Evolutionary conservation across 805 yeast genomes (phyloP).

Genomic region (Aciculoconidium aculeatum): DNA sequence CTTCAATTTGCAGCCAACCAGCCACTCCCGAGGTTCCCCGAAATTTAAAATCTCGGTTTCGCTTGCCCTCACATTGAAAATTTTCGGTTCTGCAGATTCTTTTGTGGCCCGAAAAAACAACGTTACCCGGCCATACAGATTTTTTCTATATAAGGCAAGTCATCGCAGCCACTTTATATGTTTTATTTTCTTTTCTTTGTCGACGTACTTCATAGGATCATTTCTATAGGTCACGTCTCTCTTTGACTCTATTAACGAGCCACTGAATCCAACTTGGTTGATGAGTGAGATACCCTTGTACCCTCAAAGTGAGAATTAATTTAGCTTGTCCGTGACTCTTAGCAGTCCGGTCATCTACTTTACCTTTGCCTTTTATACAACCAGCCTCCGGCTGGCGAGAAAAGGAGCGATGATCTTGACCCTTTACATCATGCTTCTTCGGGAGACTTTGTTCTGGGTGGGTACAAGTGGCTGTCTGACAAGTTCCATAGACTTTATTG

Average conservation of each 20-base stretch:
- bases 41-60: too few relatives aligned
- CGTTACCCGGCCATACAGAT: too few relatives aligned
- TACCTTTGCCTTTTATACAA: slow-evolving; percentile 20
- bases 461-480: slow-evolving; percentile 99
- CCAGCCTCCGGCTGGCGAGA: slow-evolving; percentile 12
- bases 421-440: slow-evolving; percentile 79
- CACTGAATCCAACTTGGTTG: slow-evolving; percentile 99
- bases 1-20: too few relatives aligned
- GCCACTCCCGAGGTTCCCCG: too few relatives aligned
- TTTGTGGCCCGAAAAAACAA: too few relatives aligned
- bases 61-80: too few relatives aligned
- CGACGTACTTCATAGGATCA: slow-evolving; percentile 99
- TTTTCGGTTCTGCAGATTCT: too few relatives aligned
- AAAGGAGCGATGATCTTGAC: slow-evolving; percentile 99
- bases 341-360: slow-evolving; percentile 81
- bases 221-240: slow-evolving; percentile 99
- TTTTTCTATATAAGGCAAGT: too few relatives aligned
- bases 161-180: too few relatives aligned
- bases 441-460: slow-evolving; percentile 85
- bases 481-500: slow-evolving; percentile 59
- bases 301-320: slow-evolving; percentile 48
- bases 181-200: slow-evolving; percentile 58
- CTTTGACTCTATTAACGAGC: slow-evolving; percentile 98
- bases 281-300: slow-evolving; percentile 63
- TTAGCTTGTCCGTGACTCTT: slow-evolving; percentile 80